Conservation (phyloP, 1,139 yeast genomes). For the Saccharomycopsis crataegensis region DNA sequence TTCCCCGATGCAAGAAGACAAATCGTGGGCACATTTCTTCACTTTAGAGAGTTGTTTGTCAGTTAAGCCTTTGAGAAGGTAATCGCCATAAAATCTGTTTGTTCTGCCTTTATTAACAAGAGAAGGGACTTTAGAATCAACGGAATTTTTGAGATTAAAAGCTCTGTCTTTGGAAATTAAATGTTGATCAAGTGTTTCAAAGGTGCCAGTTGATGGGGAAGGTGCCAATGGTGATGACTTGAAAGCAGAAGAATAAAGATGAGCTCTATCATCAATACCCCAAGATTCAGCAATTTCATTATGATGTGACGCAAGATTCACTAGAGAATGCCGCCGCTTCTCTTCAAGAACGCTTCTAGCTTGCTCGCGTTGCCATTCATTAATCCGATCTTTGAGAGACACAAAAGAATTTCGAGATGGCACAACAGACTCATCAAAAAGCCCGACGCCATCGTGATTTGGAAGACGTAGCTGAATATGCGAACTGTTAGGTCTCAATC, state of each 20-base stretch:
- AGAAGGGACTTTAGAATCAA: neutral
- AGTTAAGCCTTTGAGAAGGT: conserved; percentile 7
- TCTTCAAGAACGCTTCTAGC: conserved; percentile 3
- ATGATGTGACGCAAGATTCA: neutral
- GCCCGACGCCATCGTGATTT: conserved; percentile 6
- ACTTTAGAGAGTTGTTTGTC: conserved; percentile 12
- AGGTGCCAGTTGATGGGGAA: neutral
- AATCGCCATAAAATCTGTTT: conserved; percentile 19
- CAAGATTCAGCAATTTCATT: conserved; percentile 10
- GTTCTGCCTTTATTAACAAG: too few relatives aligned
- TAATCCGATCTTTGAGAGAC: conserved; percentile 11
- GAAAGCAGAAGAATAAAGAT: conserved; percentile 5
- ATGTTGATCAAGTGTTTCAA: neutral
- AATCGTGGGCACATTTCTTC: conserved; percentile 3
- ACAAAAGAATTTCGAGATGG: neutral
- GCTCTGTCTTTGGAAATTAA: neutral
- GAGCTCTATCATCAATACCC: conserved; percentile 14
- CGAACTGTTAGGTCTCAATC: neutral
- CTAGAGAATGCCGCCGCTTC: neutral
- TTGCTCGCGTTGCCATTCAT: conserved; percentile 18
- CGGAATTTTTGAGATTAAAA: neutral
- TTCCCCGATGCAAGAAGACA: neutral
- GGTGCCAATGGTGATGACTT: too few relatives aligned
- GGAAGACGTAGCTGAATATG: conserved; percentile 4
- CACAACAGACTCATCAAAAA: conserved; percentile 4